Percentiles rank a stretch among this genome's conserved stretches.
Conservation (phyloP, 768 basidiomycete genomes). For the Termitomyces sp. region DNA sequence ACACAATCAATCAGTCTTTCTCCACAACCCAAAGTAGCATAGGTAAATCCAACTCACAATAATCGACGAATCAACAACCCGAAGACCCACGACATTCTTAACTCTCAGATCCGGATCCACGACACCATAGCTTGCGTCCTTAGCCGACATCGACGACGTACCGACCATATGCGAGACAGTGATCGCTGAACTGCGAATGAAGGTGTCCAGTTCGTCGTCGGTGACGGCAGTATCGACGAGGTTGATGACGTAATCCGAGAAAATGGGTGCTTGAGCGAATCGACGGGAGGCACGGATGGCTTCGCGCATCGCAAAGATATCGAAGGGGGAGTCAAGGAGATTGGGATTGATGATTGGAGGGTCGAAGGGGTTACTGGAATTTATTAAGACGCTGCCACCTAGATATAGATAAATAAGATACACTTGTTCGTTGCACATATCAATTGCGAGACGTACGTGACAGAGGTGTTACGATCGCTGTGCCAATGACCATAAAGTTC, state of each 20-base stretch:
- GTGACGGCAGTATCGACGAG: constrained; percentile 23
- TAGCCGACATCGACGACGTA: constrained; percentile 31
- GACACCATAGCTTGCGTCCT: constrained; percentile 27
- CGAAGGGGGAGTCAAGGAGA: constrained; percentile 32
- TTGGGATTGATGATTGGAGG: constrained; percentile 46
- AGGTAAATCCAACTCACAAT: constrained; percentile 22
- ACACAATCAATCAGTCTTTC: neutral
- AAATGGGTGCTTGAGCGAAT: constrained; percentile 24
- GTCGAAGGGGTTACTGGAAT: constrained; percentile 40
- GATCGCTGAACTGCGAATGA: constrained; percentile 21
- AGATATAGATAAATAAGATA: neutral
- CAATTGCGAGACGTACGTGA: constrained; percentile 20
- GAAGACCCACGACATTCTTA: constrained; percentile 32
- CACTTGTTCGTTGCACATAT: neutral
- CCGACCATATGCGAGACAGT: constrained; percentile 33
- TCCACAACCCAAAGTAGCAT: neutral
- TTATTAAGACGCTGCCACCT: constrained; percentile 31
- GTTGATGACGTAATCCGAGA: constrained; percentile 23
- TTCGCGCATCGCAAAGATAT: constrained; percentile 25
- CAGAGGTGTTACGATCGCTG: constrained; percentile 24
- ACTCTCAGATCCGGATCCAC: constrained; percentile 36
- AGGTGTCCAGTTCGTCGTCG: constrained; percentile 27
- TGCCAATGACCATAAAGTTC: constrained; percentile 25
- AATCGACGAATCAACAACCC: constrained; percentile 38
- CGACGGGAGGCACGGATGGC: constrained; percentile 23